A percentile compares a stretch with the other conserved stretches of the same genome.
Evolutionary conservation across 2,329 filamentous ascomycete genomes (phyloP).

Genomic region (Lomentospora prolificans): DNA sequence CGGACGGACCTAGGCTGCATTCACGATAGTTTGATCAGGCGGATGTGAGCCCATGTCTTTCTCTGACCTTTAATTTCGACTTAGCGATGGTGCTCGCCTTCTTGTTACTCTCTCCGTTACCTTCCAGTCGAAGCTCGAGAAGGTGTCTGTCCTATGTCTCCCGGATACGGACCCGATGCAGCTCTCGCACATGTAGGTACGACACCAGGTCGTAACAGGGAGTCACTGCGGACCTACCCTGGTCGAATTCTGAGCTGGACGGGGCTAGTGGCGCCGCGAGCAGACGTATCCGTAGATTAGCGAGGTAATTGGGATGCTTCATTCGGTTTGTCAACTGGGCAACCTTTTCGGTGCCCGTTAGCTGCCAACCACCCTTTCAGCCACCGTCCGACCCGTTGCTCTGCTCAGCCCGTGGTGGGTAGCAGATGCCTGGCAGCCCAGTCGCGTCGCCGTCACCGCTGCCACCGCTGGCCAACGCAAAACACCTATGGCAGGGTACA

Average conservation of each 20-base stretch:
- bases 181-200: not conserved
- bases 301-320: too few relatives aligned
- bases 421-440: not conserved
- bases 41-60: not conserved
- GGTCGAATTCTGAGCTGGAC: constrained; percentile 1
- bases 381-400: not conserved
- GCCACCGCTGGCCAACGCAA: too few relatives aligned
- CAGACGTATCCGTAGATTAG: too few relatives aligned
- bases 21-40: not conserved
- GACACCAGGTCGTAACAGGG: not conserved
- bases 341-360: too few relatives aligned
- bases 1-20: not conserved
- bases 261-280: not conserved
- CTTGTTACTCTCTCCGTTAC: not conserved
- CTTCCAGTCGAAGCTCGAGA: not conserved
- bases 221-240: not conserved
- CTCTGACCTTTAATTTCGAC: not conserved
- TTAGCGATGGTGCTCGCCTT: not conserved
- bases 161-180: not conserved
- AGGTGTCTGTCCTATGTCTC: not conserved
- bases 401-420: not conserved
- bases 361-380: not conserved
- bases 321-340: too few relatives aligned
- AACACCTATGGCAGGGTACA: too few relatives aligned
- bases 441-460: not conserved